Conservation (phyloP, 768 basidiomycete species). For the Leccinum uliginosum region DNA sequence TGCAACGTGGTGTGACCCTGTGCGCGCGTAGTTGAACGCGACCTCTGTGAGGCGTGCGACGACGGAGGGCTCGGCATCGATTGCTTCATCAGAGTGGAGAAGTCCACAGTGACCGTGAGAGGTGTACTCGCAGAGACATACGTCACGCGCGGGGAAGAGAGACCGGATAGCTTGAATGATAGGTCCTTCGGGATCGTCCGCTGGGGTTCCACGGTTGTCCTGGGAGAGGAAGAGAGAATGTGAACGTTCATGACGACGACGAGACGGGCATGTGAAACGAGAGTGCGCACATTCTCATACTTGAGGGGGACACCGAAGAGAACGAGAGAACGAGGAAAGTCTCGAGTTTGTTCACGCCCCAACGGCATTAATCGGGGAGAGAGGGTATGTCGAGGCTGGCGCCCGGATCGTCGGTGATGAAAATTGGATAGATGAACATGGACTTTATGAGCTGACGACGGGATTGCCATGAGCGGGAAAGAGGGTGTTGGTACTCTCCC, state of each 20-base stretch:
- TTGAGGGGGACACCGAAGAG: constrained; percentile 88
- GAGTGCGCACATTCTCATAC: constrained; percentile 61
- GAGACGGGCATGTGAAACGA: neutral
- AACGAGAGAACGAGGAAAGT: constrained; percentile 80
- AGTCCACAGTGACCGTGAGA: constrained; percentile 96
- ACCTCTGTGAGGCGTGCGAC: constrained; percentile 90
- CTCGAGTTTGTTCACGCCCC: constrained; percentile 92
- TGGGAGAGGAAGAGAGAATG: constrained; percentile 25
- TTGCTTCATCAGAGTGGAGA: constrained; percentile 67
- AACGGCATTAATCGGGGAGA: constrained; percentile 84
- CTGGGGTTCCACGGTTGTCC: constrained; percentile 81
- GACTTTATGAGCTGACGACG: constrained; percentile 75
- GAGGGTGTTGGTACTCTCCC: constrained; percentile 91
- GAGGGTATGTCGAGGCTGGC: constrained; percentile 72
- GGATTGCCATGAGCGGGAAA: constrained; percentile 84
- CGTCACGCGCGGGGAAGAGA: constrained; percentile 82
- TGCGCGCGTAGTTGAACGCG: constrained; percentile 85
- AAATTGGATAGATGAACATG: constrained; percentile 99
- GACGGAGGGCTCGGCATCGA: constrained; percentile 74
- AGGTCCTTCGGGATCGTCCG: constrained; percentile 86
- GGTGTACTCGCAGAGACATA: constrained; percentile 98
- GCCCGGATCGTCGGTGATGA: constrained; percentile 94
- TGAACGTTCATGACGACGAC: neutral
- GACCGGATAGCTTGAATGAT: constrained; percentile 86
- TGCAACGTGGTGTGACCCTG: constrained; percentile 97